Conservation (phyloP, 371 early-diverging fungal genomes). For the Mucor irregularis region DNA sequence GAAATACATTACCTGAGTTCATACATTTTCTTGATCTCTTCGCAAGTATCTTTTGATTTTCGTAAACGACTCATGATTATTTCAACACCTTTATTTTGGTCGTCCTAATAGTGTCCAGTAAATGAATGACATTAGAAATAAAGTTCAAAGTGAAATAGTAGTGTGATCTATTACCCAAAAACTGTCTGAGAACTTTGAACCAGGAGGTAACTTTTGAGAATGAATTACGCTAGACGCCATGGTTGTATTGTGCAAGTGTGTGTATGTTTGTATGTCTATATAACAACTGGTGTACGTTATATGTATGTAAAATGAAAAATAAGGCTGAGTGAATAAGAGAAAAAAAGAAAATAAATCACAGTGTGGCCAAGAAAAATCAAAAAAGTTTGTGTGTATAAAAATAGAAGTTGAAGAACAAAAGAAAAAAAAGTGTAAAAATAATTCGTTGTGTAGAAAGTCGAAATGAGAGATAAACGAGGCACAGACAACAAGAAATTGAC, state of each 20-base stretch:
- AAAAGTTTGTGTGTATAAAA: not conserved
- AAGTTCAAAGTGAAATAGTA: constrained; percentile 1
- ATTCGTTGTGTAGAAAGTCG: not conserved
- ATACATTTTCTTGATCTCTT: constrained; percentile 28
- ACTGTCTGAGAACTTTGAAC: constrained; percentile 20
- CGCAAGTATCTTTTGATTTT: constrained; percentile 34
- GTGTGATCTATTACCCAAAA: constrained; percentile 31
- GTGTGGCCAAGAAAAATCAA: not conserved
- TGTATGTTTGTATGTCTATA: not conserved
- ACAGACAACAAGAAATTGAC: not conserved
- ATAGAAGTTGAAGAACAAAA: not conserved
- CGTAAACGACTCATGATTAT: constrained; percentile 19
- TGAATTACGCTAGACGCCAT: constrained; percentile 18
- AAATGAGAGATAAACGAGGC: not conserved
- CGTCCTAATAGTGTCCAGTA: constrained; percentile 15
- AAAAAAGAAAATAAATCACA: not conserved
- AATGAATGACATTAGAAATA: not conserved
- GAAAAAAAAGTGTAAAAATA: not conserved
- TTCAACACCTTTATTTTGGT: constrained; percentile 24
- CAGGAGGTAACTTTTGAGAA: constrained; percentile 6
- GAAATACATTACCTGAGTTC: constrained; percentile 2
- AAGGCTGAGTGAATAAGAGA: not conserved
- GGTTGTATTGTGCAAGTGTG: no score
- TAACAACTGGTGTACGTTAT: not conserved
- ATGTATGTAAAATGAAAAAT: not conserved